These are phyloP conservation scores for Chaetomiaceae sp. DNA, from an alignment of 2,329 filamentous ascomycete species.

Conservation along the genomic window DNA sequence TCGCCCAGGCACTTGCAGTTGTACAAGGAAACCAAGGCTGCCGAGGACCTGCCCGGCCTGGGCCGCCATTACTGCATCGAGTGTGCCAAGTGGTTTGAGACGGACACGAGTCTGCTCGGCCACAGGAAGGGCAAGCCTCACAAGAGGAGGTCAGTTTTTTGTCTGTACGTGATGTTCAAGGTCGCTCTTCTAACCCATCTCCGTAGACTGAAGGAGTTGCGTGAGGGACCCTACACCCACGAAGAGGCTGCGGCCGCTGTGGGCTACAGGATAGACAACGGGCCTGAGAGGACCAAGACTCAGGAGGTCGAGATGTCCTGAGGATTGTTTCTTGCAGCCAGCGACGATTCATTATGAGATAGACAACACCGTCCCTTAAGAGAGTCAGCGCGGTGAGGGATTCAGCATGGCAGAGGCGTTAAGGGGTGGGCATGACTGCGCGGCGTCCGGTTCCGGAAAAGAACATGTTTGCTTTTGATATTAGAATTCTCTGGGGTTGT, in stretches of 20 bases:
- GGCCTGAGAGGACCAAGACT: constrained; percentile 39
- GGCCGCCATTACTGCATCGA: constrained; percentile 85
- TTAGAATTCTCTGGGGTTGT: too few species aligned
- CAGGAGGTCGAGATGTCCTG: constrained; percentile 39
- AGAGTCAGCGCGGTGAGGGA: background rate
- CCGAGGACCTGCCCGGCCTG: constrained; percentile 82
- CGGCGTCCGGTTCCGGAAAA: constrained; percentile 8
- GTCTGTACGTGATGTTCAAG: background rate
- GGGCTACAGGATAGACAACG: constrained; percentile 68
- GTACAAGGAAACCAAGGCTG: constrained; percentile 71
- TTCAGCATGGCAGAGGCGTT: constrained; percentile 15
- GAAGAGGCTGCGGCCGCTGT: constrained; percentile 78
- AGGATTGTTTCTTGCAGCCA: background rate
- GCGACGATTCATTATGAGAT: background rate
- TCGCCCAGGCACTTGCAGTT: constrained; percentile 75
- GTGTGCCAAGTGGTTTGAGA: constrained; percentile 96
- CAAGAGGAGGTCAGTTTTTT: constrained; percentile 66
- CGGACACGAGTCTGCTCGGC: constrained; percentile 65
- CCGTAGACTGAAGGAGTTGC: constrained; percentile 69
- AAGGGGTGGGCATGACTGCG: background rate
- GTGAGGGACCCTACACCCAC: constrained; percentile 80
- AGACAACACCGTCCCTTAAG: background rate
- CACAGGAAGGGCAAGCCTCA: constrained; percentile 89
- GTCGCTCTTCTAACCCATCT: background rate
- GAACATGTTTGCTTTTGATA: background rate